phyloP scores from a whole-genome alignment of 202 grass and related monocot species.

The Digitaria exilis region DNA sequence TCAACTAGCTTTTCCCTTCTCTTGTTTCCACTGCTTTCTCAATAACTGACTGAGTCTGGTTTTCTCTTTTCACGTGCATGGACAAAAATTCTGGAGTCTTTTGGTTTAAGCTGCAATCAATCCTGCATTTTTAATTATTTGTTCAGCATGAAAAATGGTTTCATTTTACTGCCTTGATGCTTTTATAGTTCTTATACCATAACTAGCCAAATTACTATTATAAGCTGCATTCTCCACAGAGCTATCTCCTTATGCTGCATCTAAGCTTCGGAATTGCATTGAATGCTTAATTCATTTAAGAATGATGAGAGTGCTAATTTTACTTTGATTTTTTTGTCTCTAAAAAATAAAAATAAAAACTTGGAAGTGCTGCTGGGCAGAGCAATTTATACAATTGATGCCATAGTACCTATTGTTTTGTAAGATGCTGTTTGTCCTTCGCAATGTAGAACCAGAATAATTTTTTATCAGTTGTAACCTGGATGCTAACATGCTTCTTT shows the following conservation, averaged over 20 bases:
- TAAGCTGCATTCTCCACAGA: background rate
- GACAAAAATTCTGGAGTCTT: background rate
- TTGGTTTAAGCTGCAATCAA: background rate
- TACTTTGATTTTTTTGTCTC: constrained; percentile 15
- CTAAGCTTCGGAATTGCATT: background rate
- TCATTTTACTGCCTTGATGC: background rate
- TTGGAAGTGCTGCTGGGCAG: constrained; percentile 11
- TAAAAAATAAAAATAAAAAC: background rate
- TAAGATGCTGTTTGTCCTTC: constrained; percentile 14
- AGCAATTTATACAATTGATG: constrained; percentile 18
- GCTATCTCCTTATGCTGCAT: constrained; percentile 1
- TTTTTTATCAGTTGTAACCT: constrained; percentile 18
- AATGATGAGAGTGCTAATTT: background rate
- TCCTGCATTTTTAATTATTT: background rate
- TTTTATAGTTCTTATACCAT: constrained; percentile 6
- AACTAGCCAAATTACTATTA: background rate
- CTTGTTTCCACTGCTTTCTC: background rate
- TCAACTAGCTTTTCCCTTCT: background rate
- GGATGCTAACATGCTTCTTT: constrained; percentile 25
- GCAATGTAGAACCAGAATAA: constrained; percentile 8
- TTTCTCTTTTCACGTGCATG: background rate
- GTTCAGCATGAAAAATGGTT: background rate
- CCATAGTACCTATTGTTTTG: background rate
- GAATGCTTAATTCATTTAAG: background rate
- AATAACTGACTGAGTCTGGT: background rate